These are phyloP conservation scores for Trichoderma virens DNA, from an alignment of 495 filamentous ascomycete genomes.

Conservation along the genomic window DNA sequence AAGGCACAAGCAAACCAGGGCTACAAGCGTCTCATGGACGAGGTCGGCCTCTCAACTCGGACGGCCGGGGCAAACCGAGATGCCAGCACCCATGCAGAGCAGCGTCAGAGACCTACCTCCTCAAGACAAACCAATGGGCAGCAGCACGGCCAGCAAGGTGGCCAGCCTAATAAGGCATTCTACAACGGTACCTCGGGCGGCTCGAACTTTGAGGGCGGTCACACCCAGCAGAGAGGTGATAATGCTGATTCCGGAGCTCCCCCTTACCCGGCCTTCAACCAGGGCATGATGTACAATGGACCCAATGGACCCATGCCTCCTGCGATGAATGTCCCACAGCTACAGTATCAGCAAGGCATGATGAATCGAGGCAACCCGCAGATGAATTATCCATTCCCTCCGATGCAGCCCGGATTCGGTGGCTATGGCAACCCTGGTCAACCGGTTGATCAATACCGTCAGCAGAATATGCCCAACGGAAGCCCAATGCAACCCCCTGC, in stretches of 20 bases:
- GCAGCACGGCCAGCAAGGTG: slow-evolving; percentile 25
- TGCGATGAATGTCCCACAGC: slow-evolving; percentile 38
- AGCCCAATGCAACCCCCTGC: slow-evolving; percentile 39
- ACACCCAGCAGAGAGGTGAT: slow-evolving; percentile 45
- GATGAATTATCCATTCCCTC: slow-evolving; percentile 44
- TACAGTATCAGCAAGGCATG: slow-evolving; percentile 54
- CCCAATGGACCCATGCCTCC: slow-evolving; percentile 40
- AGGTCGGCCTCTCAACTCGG: slow-evolving; percentile 73
- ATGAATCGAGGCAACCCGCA: slow-evolving; percentile 43
- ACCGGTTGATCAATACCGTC: slow-evolving; percentile 42
- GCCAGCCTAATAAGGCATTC: slow-evolving; percentile 27
- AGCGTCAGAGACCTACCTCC: slow-evolving; percentile 42
- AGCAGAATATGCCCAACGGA: slow-evolving; percentile 32
- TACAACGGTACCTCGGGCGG: slow-evolving; percentile 27
- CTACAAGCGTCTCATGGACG: slow-evolving; percentile 97
- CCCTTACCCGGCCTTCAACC: slow-evolving; percentile 43
- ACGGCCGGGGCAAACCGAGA: slow-evolving; percentile 25
- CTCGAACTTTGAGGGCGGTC: slow-evolving; percentile 38
- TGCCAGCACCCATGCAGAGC: not conserved
- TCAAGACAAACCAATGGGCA: slow-evolving; percentile 43
- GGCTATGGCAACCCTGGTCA: slow-evolving; percentile 39
- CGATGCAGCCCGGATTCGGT: slow-evolving; percentile 39
- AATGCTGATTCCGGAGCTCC: slow-evolving; percentile 49
- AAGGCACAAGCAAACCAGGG: slow-evolving; percentile 92
- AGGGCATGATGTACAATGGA: slow-evolving; percentile 44